Conservation (phyloP, 2,329 filamentous ascomycete genomes). For the Colletotrichum incanum region DNA sequence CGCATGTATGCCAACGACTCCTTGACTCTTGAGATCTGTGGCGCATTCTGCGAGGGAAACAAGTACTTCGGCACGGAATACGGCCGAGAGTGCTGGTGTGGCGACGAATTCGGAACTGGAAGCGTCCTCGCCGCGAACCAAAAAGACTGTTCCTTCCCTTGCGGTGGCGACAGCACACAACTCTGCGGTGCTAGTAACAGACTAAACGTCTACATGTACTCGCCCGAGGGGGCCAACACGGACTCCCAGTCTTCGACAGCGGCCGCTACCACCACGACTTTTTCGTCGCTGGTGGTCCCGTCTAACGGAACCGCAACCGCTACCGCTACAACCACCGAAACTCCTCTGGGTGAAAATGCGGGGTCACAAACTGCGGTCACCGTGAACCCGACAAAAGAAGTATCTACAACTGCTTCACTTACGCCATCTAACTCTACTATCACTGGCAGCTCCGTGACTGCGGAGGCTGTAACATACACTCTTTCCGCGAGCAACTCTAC, state of each 20-base stretch:
- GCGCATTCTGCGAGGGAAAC: constrained; percentile 50
- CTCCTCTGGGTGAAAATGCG: not conserved
- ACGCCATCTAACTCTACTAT: constrained; percentile 11
- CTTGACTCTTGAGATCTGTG: constrained; percentile 56
- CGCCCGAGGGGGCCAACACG: not conserved
- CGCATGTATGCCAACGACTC: constrained; percentile 50
- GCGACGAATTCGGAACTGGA: constrained; percentile 50
- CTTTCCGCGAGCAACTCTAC: constrained; percentile 2
- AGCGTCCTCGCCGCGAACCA: constrained; percentile 50
- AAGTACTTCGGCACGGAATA: constrained; percentile 55
- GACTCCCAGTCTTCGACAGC: not conserved
- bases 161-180: constrained; percentile 51
- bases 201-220: constrained; percentile 53
- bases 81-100: constrained; percentile 58
- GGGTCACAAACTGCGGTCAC: not conserved
- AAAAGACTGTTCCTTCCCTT: constrained; percentile 53
- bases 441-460: constrained; percentile 9
- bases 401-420: not conserved
- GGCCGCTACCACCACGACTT: not conserved
- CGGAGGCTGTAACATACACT: not conserved
- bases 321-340: not conserved
- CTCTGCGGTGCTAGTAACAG: constrained; percentile 55
- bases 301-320: constrained; percentile 6
- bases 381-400: not conserved
- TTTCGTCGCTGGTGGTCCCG: not conserved